These are phyloP conservation scores for Tieghemostelium lacteum DNA, from an alignment of 78 protist genomes.

Conservation along the genomic window DNA sequence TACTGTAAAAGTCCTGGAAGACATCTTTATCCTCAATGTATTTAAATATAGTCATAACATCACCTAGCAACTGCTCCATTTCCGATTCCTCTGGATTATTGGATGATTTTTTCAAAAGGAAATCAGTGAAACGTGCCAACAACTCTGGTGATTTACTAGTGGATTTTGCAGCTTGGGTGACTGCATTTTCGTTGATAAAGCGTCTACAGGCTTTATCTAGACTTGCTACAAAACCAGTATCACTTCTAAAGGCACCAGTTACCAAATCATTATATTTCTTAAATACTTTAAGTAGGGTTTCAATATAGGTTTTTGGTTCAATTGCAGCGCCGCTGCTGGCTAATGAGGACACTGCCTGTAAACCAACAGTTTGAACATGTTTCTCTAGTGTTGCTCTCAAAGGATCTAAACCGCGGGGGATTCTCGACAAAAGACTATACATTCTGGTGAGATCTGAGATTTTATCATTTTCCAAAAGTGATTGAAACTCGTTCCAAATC, in stretches of 20 bases:
- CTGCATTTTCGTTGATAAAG: slow-evolving; percentile 88
- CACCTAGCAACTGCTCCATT: slow-evolving; percentile 66
- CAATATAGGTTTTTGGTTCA: slow-evolving; percentile 86
- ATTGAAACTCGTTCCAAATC: slow-evolving; percentile 73
- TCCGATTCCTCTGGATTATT: slow-evolving; percentile 81
- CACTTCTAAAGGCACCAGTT: slow-evolving; percentile 78
- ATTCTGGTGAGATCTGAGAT: slow-evolving; percentile 73
- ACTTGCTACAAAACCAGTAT: slow-evolving; percentile 81
- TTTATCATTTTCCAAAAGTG: slow-evolving; percentile 74
- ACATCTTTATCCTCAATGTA: slow-evolving; percentile 94
- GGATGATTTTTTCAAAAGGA: slow-evolving; percentile 83
- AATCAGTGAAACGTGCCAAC: slow-evolving; percentile 83
- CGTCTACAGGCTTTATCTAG: slow-evolving; percentile 85
- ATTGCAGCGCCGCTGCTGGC: slow-evolving; percentile 46
- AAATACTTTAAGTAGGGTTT: slow-evolving; percentile 78
- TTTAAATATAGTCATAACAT: slow-evolving; percentile 88
- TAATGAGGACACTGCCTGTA: slow-evolving; percentile 67
- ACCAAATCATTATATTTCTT: slow-evolving; percentile 84
- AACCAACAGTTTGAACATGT: slow-evolving; percentile 84
- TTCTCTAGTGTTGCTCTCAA: slow-evolving; percentile 78
- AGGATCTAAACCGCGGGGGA: slow-evolving; percentile 82
- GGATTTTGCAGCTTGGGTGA: slow-evolving; percentile 79
- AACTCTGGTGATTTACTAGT: slow-evolving; percentile 84
- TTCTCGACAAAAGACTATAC: slow-evolving; percentile 83
- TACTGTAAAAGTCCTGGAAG: slow-evolving; percentile 90